phyloP scores from a whole-genome alignment of 495 filamentous ascomycete species.

The Tricharina praecox region DNA sequence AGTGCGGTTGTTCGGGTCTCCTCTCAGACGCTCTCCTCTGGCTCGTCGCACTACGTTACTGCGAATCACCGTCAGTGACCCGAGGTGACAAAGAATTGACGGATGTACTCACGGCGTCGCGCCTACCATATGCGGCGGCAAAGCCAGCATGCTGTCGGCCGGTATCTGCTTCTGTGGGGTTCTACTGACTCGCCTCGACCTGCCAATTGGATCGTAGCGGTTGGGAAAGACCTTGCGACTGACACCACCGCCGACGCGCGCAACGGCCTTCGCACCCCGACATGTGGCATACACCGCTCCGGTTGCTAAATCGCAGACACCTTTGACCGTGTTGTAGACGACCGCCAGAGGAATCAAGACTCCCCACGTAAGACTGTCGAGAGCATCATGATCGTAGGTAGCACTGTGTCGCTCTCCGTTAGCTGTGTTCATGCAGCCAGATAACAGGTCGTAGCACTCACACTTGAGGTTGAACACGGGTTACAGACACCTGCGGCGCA shows the following conservation, averaged over 20 bases:
- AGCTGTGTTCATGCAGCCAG: background rate
- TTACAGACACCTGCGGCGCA: background rate
- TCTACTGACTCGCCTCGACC: background rate
- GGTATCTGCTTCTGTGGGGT: constrained; percentile 6
- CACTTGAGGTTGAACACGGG: background rate
- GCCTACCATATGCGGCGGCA: constrained; percentile 26
- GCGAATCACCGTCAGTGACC: constrained; percentile 2
- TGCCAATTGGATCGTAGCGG: constrained; percentile 12
- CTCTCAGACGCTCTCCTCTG: constrained; percentile 3
- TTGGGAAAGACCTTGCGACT: background rate
- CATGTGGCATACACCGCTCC: background rate
- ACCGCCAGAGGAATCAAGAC: background rate
- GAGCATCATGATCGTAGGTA: background rate
- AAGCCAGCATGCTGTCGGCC: constrained; percentile 23
- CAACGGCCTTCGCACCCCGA: background rate
- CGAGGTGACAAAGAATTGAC: background rate
- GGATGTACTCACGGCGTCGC: constrained; percentile 23
- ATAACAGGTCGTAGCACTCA: background rate
- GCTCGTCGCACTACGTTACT: constrained; percentile 22
- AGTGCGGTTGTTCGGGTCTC: background rate
- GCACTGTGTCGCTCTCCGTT: background rate
- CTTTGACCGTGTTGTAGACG: background rate
- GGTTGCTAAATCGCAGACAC: background rate
- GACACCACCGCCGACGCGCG: background rate
- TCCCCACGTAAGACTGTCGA: background rate